phyloP scores from a whole-genome alignment of 2,329 filamentous ascomycete genomes.

The Fusarium sp. region DNA sequence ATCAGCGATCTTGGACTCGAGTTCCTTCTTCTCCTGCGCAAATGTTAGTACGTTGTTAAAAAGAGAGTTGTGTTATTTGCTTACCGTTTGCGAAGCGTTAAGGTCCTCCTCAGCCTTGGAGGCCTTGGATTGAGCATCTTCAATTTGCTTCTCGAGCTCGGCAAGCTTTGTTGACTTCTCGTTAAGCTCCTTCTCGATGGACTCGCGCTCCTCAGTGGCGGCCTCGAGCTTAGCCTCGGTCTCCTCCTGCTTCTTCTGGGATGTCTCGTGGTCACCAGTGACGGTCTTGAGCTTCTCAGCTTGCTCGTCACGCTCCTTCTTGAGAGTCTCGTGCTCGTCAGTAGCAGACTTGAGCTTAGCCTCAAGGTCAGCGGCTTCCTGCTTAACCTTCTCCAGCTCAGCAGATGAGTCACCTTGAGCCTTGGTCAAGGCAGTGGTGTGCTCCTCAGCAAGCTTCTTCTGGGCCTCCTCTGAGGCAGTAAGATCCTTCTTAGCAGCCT shows the following conservation, averaged over 20 bases:
- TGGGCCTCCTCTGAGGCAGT: slow-evolving; percentile 42
- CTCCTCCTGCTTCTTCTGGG: slow-evolving; percentile 40
- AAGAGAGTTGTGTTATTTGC: slow-evolving; percentile 5
- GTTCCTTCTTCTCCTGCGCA: slow-evolving; percentile 42
- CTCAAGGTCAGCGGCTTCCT: slow-evolving; percentile 40
- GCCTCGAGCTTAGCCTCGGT: slow-evolving; percentile 44
- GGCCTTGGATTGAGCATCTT: slow-evolving; percentile 54
- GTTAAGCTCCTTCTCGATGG: slow-evolving; percentile 48
- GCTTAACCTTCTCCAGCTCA: slow-evolving; percentile 38
- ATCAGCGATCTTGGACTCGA: slow-evolving; percentile 30
- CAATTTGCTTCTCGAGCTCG: slow-evolving; percentile 48
- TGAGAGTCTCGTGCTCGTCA: slow-evolving; percentile 38
- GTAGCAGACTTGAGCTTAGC: slow-evolving; percentile 44
- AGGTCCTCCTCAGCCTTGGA: slow-evolving; percentile 54
- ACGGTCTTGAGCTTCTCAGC: slow-evolving; percentile 39
- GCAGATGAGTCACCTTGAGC: slow-evolving; percentile 43
- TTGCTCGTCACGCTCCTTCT: slow-evolving; percentile 41
- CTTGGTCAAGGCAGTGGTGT: slow-evolving; percentile 36
- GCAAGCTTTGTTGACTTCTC: slow-evolving; percentile 49
- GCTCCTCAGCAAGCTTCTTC: slow-evolving; percentile 45
- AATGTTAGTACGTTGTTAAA: slow-evolving; percentile 17
- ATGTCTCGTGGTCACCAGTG: slow-evolving; percentile 30
- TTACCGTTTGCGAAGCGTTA: slow-evolving; percentile 49
- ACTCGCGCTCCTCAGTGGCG: slow-evolving; percentile 45
- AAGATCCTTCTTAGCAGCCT: slow-evolving; percentile 49